Evolutionary conservation across 1,284 basidiomycete genomes (phyloP).

Genomic region (Violaceomyces palustris): DNA sequence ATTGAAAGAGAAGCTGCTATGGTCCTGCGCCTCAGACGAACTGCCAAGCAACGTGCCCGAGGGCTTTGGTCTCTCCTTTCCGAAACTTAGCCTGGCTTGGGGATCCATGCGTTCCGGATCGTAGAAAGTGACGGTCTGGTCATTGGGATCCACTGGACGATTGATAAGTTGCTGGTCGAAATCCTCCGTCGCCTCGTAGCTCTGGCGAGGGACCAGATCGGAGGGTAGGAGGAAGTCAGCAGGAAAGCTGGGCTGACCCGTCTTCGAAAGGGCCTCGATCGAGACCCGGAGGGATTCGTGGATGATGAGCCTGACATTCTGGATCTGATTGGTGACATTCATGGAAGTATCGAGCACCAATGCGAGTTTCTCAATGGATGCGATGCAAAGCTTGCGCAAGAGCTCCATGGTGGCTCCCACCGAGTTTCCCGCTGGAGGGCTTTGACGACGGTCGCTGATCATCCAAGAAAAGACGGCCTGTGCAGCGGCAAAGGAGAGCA

Average conservation of each 20-base stretch:
- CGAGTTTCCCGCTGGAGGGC: neutral
- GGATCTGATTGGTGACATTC: conserved; percentile 14
- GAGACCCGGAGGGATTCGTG: conserved; percentile 15
- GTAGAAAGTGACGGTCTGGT: conserved; percentile 5
- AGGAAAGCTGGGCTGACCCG: conserved; percentile 17
- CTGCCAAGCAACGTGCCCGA: conserved; percentile 8
- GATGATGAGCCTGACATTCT: conserved; percentile 26
- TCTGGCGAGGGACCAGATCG: neutral
- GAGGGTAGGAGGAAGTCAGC: conserved; percentile 17
- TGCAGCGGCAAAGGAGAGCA: conserved; percentile 16
- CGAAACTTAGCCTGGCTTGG: conserved; percentile 11
- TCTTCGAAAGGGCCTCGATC: conserved; percentile 20
- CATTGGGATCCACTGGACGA: neutral
- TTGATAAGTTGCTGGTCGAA: neutral
- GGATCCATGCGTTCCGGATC: neutral
- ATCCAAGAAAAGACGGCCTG: conserved; percentile 14
- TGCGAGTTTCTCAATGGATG: conserved; percentile 7
- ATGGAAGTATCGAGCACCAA: conserved; percentile 14
- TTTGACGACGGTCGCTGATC: conserved; percentile 3
- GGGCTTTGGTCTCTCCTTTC: conserved; percentile 19
- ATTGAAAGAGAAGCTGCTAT: conserved; percentile 2
- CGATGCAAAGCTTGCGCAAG: conserved; percentile 2
- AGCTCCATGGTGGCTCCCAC: neutral
- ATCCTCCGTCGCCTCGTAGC: neutral
- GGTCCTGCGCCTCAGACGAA: conserved; percentile 7